phyloP scores from a whole-genome alignment of 2,329 filamentous ascomycete species.

The Phyllosticta citribraziliensis region DNA sequence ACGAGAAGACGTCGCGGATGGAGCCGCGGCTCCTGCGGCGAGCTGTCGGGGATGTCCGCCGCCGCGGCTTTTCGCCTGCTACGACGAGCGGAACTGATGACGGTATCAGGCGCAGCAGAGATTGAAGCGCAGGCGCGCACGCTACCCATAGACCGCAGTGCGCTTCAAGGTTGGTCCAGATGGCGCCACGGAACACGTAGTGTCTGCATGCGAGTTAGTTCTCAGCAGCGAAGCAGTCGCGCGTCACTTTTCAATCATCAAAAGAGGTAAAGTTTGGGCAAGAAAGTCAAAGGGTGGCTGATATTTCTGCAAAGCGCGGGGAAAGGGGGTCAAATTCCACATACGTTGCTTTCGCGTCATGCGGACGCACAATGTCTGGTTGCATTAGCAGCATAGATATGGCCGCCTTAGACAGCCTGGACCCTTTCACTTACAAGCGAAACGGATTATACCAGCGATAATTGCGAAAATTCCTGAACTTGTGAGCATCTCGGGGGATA shows the following conservation, averaged over 20 bases:
- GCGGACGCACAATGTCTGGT: background rate
- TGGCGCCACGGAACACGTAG: conserved; percentile 26
- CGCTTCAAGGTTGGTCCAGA: conserved; percentile 34
- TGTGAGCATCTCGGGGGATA: background rate
- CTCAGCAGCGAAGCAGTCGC: no score
- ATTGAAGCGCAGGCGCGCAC: conserved; percentile 34
- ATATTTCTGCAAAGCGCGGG: no score
- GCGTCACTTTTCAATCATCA: no score
- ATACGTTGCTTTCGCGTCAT: no score
- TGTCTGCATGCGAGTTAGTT: conserved; percentile 18
- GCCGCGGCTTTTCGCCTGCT: background rate
- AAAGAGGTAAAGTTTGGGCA: no score
- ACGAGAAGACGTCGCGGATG: background rate
- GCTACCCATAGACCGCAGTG: conserved; percentile 36
- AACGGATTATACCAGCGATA: conserved; percentile 30
- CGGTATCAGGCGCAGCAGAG: conserved; percentile 28
- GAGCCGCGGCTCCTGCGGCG: background rate
- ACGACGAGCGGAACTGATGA: conserved; percentile 7
- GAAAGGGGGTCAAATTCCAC: no score
- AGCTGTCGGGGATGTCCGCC: background rate
- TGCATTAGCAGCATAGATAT: background rate
- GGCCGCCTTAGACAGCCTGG: no score
- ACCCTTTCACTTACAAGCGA: conserved; percentile 17
- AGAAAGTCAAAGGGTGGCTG: no score
- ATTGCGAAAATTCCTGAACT: conserved; percentile 25